Conservation (phyloP, 2,329 filamentous ascomycete species). For the Fusarium sp. region DNA sequence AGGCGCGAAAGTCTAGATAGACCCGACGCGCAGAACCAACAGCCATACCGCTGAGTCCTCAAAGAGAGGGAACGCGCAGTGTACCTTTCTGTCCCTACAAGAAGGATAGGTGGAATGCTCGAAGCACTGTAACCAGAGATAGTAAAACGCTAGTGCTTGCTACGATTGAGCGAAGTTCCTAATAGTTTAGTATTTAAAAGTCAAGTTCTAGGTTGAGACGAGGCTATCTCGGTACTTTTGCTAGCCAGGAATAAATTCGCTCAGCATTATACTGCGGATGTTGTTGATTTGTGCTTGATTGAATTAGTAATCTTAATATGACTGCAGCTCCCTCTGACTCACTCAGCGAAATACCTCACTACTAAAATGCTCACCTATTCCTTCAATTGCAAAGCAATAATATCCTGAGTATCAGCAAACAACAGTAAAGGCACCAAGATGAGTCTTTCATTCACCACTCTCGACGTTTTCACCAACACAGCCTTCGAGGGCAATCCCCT, state of each 20-base stretch:
- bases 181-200: neutral
- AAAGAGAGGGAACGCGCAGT: too few species aligned
- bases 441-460: slow-evolving; percentile 60
- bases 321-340: neutral
- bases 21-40: neutral
- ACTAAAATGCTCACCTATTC: neutral
- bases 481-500: slow-evolving; percentile 68
- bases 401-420: accelerated
- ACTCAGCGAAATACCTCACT: neutral
- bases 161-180: neutral
- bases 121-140: neutral
- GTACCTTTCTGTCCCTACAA: neutral
- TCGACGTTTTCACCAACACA: slow-evolving; percentile 68
- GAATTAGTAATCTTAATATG: neutral
- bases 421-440: slow-evolving; percentile 19
- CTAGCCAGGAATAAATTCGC: too few species aligned
- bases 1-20: too few species aligned
- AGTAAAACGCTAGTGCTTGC: neutral
- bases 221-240: accelerated
- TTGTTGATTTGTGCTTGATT: neutral
- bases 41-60: neutral
- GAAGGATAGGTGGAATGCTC: neutral
- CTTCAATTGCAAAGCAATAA: accelerated
- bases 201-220: neutral
- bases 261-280: neutral